Conservation (phyloP, 257 asterid genomes). For the Solanum etuberosum region DNA sequence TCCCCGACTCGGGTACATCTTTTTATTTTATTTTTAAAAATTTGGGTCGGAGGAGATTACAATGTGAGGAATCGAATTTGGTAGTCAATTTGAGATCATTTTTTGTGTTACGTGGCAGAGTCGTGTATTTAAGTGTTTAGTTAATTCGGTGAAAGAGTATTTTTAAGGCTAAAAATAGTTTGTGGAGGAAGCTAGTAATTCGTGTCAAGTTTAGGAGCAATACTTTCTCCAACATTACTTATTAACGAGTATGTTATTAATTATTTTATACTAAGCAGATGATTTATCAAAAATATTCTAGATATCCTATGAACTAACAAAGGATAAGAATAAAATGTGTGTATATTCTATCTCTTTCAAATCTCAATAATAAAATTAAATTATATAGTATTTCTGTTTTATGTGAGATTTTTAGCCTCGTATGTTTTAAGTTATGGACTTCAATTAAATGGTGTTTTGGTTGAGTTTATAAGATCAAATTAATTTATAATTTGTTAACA, state of each 20-base stretch:
- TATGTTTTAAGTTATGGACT: not conserved
- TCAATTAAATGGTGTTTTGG: not conserved
- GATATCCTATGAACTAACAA: too few relatives aligned
- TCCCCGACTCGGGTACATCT: not conserved
- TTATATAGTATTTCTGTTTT: too few relatives aligned
- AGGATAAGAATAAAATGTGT: not conserved
- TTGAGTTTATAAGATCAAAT: not conserved
- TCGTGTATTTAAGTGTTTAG: not conserved
- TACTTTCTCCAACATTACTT: too few relatives aligned
- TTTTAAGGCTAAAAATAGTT: too few relatives aligned
- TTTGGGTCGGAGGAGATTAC: not conserved
- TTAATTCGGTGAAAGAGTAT: not conserved
- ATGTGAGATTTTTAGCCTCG: not conserved
- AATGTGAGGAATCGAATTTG: too few relatives aligned
- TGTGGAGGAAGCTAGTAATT: accelerated
- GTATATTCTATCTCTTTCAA: not conserved
- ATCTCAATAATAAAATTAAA: not conserved
- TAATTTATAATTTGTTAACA: not conserved
- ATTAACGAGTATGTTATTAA: too few relatives aligned
- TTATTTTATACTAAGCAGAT: too few relatives aligned
- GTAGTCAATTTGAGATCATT: too few relatives aligned
- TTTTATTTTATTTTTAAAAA: not conserved
- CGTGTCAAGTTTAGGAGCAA: too few relatives aligned
- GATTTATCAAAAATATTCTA: not conserved
- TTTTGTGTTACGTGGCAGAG: too few relatives aligned